Conservation (phyloP, 495 filamentous ascomycete genomes). For the Symbiotaphrina buchneri region DNA sequence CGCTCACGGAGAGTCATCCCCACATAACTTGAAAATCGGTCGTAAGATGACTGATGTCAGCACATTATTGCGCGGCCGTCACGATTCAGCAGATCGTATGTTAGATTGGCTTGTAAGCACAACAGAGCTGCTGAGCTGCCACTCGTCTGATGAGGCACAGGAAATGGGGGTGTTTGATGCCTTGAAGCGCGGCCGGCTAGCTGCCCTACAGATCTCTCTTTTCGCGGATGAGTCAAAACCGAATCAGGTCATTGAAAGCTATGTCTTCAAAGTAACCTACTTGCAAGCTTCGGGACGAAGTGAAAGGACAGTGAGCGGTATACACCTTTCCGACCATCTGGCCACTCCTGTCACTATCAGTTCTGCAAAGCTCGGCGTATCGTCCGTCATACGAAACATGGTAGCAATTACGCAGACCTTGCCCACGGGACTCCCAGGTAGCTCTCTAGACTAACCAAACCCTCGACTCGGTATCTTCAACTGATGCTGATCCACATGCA, state of each 20-base stretch:
- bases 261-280: conserved; percentile 28
- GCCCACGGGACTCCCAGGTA: conserved; percentile 22
- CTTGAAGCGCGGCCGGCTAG: conserved; percentile 2
- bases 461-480: not conserved
- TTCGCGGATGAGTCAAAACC: conserved; percentile 15
- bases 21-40: conserved; percentile 11
- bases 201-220: conserved; percentile 20
- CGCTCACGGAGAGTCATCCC: conserved; percentile 8
- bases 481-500: not conserved
- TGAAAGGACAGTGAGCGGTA: conserved; percentile 11
- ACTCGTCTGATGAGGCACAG: conserved; percentile 10
- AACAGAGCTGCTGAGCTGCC: not conserved
- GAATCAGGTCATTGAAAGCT: conserved; percentile 21
- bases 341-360: conserved; percentile 14
- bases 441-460: not conserved
- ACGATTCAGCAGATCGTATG: conserved; percentile 10
- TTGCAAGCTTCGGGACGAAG: conserved; percentile 5
- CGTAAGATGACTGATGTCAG: no score
- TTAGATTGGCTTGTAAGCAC: conserved; percentile 10
- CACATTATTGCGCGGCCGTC: no score
- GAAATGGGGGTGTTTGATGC: conserved; percentile 10
- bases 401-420: conserved; percentile 4
- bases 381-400: conserved; percentile 13
- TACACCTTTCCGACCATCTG: conserved; percentile 15
- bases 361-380: conserved; percentile 15